Base-by-base conservation (phyloP, 257 asterid species). In the Galeopsis tetrahit region DNA sequence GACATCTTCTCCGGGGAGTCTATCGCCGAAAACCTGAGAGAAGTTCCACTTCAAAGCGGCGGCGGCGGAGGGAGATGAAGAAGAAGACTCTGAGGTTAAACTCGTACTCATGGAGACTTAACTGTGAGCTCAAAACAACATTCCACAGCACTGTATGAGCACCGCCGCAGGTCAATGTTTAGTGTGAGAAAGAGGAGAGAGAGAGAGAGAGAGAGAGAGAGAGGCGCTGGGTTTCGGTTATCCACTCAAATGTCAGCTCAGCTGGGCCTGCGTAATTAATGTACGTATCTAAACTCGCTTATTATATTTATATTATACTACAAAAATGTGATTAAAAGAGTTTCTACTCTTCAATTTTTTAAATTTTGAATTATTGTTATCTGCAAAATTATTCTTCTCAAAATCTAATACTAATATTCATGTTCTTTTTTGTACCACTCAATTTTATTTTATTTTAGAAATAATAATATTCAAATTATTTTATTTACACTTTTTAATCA, bases 11-110 rank as follows among this genome's bases (percentile, higher is more conserved):
- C 84, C 87, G 52, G 95, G 87, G 43, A 78, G 76, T 33, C 77
- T 82, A 36, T 87, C 93, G 70, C 96, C 96, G 75, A 91, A 89
- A 14, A 86, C 83, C 77, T 89, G 96, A 46, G 96, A 91, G 70
- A 91, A 88, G 40, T 74, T 88, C 97, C 97, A 91, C 38, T 82
- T 84, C n/a, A 63, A 39, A 58, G 81, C 60, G 55, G 90, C 58
- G 9, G 84, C 71, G 77, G 77, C 59, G 72, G 60, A 40, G 35
- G 68, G 71, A 66, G 82, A 40, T 63, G 85, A 63, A 48, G 84
- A 55, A 34, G 74, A 72, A 66, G 81, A 62, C 44, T 60, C 69
- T 11, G 88, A 83, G 69, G 68, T 73, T 14, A 79, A 72, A 65
- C 81, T 79, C 70, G 74, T 80, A 66, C 72, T 77, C 88, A 82